phyloP scores from a whole-genome alignment of 2,329 filamentous ascomycete genomes.

The Nothophoma quercina region DNA sequence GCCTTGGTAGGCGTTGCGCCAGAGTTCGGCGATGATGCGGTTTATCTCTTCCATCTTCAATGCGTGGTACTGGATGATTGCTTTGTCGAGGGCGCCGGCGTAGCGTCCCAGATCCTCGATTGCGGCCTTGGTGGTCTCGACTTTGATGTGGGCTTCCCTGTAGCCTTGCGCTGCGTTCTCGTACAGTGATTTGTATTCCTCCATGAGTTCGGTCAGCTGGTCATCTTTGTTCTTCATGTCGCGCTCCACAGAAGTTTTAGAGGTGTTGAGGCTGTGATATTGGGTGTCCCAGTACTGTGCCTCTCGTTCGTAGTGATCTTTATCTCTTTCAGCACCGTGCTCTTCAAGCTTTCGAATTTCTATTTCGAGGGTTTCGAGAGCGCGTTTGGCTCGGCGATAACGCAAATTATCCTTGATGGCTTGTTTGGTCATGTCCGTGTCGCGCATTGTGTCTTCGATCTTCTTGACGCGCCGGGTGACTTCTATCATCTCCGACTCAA shows the following conservation, averaged over 20 bases:
- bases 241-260: slow-evolving; percentile 77
- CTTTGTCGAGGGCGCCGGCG: slow-evolving; percentile 84
- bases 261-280: slow-evolving; percentile 73
- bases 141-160: slow-evolving; percentile 86
- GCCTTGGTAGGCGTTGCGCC: slow-evolving; percentile 95
- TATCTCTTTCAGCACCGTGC: slow-evolving; percentile 84
- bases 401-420: slow-evolving; percentile 89
- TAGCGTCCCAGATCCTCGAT: slow-evolving; percentile 90
- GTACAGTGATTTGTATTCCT: slow-evolving; percentile 87
- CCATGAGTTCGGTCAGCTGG: slow-evolving; percentile 74
- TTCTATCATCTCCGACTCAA: slow-evolving; percentile 72
- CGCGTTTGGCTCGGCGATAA: slow-evolving; percentile 77
- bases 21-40: slow-evolving; percentile 91
- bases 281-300: slow-evolving; percentile 71
- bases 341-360: slow-evolving; percentile 79
- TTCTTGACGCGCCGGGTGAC: slow-evolving; percentile 77
- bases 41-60: slow-evolving; percentile 99
- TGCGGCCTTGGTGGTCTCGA: slow-evolving; percentile 90
- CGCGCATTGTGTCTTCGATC: slow-evolving; percentile 77
- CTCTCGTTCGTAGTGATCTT: slow-evolving; percentile 75
- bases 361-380: slow-evolving; percentile 69
- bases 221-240: slow-evolving; percentile 85
- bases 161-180: slow-evolving; percentile 81
- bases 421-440: slow-evolving; percentile 82
- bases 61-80: slow-evolving; percentile 95